A percentile compares a stretch with the other conserved stretches of the same genome.
phyloP scores from a whole-genome alignment of 768 basidiomycete species.

The Tricholoma flavovirens region DNA sequence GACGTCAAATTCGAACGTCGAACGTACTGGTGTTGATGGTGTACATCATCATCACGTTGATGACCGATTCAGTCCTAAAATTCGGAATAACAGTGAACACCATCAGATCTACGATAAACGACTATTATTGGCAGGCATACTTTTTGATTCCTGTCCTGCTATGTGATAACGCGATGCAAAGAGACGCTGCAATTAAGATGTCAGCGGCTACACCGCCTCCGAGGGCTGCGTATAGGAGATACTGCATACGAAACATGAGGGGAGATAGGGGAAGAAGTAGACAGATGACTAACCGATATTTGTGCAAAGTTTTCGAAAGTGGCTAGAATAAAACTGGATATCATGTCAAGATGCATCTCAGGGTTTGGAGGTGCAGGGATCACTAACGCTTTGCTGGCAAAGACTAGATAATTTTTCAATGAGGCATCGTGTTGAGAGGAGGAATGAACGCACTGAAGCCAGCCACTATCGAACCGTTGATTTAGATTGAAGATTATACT shows the following conservation, averaged over 20 bases:
- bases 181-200: constrained; percentile 29
- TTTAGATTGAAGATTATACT: neutral
- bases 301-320: constrained; percentile 21
- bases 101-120: neutral
- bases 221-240: constrained; percentile 26
- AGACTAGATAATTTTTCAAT: constrained; percentile 14
- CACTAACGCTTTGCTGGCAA: constrained; percentile 25
- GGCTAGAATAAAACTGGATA: constrained; percentile 16
- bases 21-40: constrained; percentile 44
- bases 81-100: too few relatives aligned
- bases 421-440: neutral
- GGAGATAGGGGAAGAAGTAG: neutral
- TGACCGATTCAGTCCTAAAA: constrained; percentile 39
- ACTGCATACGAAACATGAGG: constrained; percentile 10
- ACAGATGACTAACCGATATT: constrained; percentile 20
- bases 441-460: constrained; percentile 12
- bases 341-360: neutral
- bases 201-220: constrained; percentile 36
- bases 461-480: constrained; percentile 6
- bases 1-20: neutral
- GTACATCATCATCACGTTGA: constrained; percentile 41
- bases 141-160: constrained; percentile 24
- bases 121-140: constrained; percentile 11
- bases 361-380: neutral
- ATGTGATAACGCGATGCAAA: constrained; percentile 27